Evolutionary conservation across 768 basidiomycete genomes (phyloP), one percentile per base, ranked within the genome.

Genomic region (Tephrocybe sp.): DNA sequence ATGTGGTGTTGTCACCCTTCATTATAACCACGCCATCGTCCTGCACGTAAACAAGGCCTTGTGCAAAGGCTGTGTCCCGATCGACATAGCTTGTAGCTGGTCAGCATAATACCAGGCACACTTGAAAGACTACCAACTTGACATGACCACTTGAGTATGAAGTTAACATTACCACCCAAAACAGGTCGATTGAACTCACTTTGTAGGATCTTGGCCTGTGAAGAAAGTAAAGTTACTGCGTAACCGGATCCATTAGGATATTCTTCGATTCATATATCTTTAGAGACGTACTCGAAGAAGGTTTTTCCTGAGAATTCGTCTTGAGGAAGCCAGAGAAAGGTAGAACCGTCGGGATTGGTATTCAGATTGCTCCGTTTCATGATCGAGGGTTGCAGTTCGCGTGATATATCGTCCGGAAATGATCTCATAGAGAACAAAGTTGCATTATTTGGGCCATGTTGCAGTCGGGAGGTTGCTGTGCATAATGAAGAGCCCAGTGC

Each of bases 1-100:
- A 70, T 14, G 76, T 84, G 1, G 79, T 84, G 61, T 88, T 74
- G 55, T 92, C 89, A 11, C 86, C 87, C 62, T 84, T 81, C 88
- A 92, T 91, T 17, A 89, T 75, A 30, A 88, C 84, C 25, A 74
- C 77, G 32, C 77, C 78, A 62, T 84, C 73, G 18, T 74, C 73
- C 11, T 77, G 70, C 12, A 86, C 75, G 62, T 76, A 88, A 1
- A 78, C 81, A 7, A 90, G 75, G 39, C 75, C 69, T 34, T 72
- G 65, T 10, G 71, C 61, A 58, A 84, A 78, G 3, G 88, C 86
- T 43, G 71, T 74, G 14, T 67, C 67, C 47, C 65, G 53, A 58
- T 87, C 74, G 44, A 88, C 79, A 66, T 86, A 91, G 48, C 88
- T 90, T 57, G 42, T 24, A 20, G 21, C 21, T 18, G 20, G 32